Conservation (phyloP, 1,284 basidiomycete genomes). For the Coniophora puteana region DNA sequence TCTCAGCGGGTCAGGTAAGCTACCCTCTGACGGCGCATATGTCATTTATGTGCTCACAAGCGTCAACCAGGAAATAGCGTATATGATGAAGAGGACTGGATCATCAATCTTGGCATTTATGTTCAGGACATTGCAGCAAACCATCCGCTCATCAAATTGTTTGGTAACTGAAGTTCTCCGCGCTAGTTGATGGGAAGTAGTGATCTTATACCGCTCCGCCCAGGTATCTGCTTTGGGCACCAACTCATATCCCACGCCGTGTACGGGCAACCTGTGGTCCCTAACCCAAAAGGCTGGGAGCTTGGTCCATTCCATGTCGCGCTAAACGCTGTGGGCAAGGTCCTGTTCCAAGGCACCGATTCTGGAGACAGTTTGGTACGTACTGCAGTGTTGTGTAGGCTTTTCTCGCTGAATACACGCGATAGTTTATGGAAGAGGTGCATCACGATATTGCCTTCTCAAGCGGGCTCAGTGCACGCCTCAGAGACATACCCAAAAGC, state of each 20-base stretch:
- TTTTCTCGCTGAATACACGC: too few relatives aligned
- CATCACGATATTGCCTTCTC: too few relatives aligned
- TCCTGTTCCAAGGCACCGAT: neutral
- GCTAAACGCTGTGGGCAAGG: neutral
- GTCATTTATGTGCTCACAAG: too few relatives aligned
- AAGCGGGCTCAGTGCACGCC: too few relatives aligned
- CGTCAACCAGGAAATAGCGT: too few relatives aligned
- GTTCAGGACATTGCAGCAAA: neutral
- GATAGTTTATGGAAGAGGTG: too few relatives aligned
- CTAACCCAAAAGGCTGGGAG: neutral
- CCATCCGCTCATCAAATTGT: neutral
- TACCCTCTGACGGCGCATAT: too few relatives aligned
- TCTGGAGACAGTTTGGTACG: neutral
- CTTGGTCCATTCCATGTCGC: neutral
- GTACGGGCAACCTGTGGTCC: neutral
- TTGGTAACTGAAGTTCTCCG: neutral
- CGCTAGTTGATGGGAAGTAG: neutral
- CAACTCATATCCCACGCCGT: neutral
- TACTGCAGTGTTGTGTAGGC: neutral
- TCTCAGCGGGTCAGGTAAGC: neutral
- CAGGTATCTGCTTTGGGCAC: neutral
- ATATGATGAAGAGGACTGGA: neutral
- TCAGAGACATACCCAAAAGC: too few relatives aligned
- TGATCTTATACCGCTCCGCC: neutral
- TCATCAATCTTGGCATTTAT: neutral